Base-by-base conservation (phyloP, 345 rosid genomes). In the Microthlaspi erraticum region DNA sequence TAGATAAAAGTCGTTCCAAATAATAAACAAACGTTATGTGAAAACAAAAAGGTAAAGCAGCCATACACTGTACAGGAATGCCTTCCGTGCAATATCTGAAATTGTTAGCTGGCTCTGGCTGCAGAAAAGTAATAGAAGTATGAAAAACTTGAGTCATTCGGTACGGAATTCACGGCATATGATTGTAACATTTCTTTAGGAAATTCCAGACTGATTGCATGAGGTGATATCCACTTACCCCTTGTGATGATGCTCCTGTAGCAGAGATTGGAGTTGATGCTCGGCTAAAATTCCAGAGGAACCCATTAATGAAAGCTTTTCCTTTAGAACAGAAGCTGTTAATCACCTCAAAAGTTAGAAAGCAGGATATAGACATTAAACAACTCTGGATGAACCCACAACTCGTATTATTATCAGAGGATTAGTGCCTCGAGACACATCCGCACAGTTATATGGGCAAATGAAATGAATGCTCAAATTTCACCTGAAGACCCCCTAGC, bases 401-500 rank as follows among this genome's bases (percentile, higher is more conserved):
- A 33, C 42, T 48, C 62, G 64, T 71, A 16, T 38, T 14, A 45
- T 10, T 12, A 52, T 39, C 37, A 71, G 49, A 39, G 67, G 14
- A 20, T 26, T 32, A 42, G 68, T 9, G 42, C 23, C 49, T 74
- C 51, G 29, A 49, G 49, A 60, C 57, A 34, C 16, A 53, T 53
- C 37, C 57, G 1, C 55, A 46, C 44, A 63, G 45, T 36, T 61
- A 60, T 32, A 52, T 32, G 39, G 17, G 16, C 8, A 74, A 70
- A 45, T 41, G 56, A 63, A 77, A 54, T 19, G 8, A 23, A 50
- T 14, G 54, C 57, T 80, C 36, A 34, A 49, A 34, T 58, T 55
- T 79, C 74, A 94, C 99, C 99, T 86, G 99, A 89, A 62, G 98
- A 94, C 50, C 97, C 97, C 81, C 93, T 88, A 39, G 98, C 98